A percentile compares a stretch with the other conserved stretches of the same genome.
These are phyloP conservation scores for Myriosclerotinia duriaeana DNA, from an alignment of 2,329 filamentous ascomycete species.

Conservation along the genomic window DNA sequence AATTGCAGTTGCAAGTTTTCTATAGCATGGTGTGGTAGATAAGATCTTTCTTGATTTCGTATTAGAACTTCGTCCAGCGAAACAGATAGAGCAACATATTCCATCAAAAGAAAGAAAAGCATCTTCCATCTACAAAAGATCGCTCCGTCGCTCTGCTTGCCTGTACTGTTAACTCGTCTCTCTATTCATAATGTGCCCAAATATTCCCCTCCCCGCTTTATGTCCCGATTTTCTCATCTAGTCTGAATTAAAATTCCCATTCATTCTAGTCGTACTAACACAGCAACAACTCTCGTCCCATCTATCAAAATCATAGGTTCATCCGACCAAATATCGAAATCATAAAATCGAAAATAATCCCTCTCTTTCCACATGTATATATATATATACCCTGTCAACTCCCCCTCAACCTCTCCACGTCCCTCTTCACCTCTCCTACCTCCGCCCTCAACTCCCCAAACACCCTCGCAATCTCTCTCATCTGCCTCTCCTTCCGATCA, in stretches of 20 bases:
- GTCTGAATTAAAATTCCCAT: background rate
- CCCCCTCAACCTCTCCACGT: constrained; percentile 39
- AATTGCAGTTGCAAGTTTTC: background rate
- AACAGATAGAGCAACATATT: constrained; percentile 2
- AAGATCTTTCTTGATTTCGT: constrained; percentile 4
- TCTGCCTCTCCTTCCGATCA: constrained; percentile 37
- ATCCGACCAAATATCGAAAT: background rate
- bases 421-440: constrained; percentile 37
- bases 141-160: too few species aligned
- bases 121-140: constrained; percentile 2
- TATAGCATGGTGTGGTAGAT: background rate
- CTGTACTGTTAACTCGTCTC: background rate
- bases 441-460: constrained; percentile 38
- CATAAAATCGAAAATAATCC: constrained; percentile 3
- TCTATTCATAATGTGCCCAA: background rate
- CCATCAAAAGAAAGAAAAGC: background rate
- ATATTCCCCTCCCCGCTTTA: background rate
- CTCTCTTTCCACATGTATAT: background rate
- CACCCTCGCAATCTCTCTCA: constrained; percentile 40
- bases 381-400: background rate
- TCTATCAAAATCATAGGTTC: background rate
- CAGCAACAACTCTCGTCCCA: background rate
- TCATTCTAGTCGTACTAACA: background rate
- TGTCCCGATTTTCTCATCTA: background rate
- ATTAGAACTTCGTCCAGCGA: background rate